These are phyloP conservation scores for Stagonosporopsis vannaccii DNA, from an alignment of 2,329 filamentous ascomycete genomes.

Conservation along the genomic window DNA sequence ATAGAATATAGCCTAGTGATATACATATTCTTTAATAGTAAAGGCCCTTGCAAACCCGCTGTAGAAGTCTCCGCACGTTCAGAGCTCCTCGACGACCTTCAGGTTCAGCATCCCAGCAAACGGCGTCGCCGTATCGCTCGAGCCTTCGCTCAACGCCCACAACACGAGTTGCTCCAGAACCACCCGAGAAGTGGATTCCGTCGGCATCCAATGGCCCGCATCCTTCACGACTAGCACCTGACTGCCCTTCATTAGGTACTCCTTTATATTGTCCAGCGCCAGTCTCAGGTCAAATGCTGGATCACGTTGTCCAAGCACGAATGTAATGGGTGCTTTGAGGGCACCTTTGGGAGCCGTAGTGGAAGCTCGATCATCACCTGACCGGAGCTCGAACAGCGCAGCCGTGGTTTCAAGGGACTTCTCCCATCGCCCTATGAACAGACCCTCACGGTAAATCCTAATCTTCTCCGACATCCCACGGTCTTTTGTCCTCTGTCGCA, in stretches of 20 bases:
- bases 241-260: slow-evolving; percentile 59
- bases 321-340: slow-evolving; percentile 60
- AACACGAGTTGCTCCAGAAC: slow-evolving; percentile 52
- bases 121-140: slow-evolving; percentile 23
- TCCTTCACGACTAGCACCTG: slow-evolving; percentile 59
- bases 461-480: slow-evolving; percentile 61
- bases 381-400: slow-evolving; percentile 54
- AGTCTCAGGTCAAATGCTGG: slow-evolving; percentile 59
- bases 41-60: background rate
- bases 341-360: slow-evolving; percentile 50
- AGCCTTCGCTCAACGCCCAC: slow-evolving; percentile 42
- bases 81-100: slow-evolving; percentile 23
- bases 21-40: background rate
- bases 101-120: slow-evolving; percentile 34
- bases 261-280: slow-evolving; percentile 60
- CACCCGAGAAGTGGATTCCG: slow-evolving; percentile 54
- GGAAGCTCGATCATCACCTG: slow-evolving; percentile 17
- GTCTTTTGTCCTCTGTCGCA: slow-evolving; percentile 48
- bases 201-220: slow-evolving; percentile 61
- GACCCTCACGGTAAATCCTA: slow-evolving; percentile 62
- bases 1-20: background rate
- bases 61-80: background rate
- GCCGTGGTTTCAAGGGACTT: slow-evolving; percentile 61
- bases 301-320: slow-evolving; percentile 63
- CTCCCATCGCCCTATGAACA: slow-evolving; percentile 56